Evolutionary conservation across 1,139 yeast genomes (phyloP).

Genomic region (Pichia sp.): DNA sequence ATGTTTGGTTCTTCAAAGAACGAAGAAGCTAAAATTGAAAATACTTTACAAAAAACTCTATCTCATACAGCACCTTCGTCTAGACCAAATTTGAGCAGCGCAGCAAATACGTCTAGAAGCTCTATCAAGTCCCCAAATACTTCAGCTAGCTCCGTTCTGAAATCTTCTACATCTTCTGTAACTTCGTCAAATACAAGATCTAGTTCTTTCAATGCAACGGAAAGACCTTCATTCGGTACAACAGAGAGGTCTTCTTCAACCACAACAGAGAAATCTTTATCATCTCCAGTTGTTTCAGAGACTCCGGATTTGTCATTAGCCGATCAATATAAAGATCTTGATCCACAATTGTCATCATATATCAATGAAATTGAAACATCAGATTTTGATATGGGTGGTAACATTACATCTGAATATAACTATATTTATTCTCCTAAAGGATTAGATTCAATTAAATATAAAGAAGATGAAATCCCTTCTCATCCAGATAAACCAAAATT

Average conservation of each 20-base stretch:
- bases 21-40: slow-evolving; percentile 12
- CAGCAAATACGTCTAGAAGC: neutral
- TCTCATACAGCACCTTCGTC: neutral
- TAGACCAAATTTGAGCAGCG: neutral
- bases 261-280: neutral
- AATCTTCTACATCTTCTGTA: neutral
- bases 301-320: slow-evolving; percentile 10
- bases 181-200: neutral
- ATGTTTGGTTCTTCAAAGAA: slow-evolving; percentile 32
- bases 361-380: slow-evolving; percentile 36
- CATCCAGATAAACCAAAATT: slow-evolving; percentile 41
- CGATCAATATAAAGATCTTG: slow-evolving; percentile 30
- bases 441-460: slow-evolving; percentile 25
- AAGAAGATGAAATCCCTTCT: slow-evolving; percentile 38
- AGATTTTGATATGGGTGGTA: slow-evolving; percentile 19
- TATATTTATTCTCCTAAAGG: slow-evolving; percentile 24
- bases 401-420: slow-evolving; percentile 2
- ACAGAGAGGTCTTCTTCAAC: no score
- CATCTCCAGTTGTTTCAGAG: neutral
- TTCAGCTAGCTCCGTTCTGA: neutral
- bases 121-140: neutral
- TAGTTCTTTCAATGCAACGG: neutral
- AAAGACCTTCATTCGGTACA: neutral
- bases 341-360: slow-evolving; percentile 55
- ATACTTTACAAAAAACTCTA: slow-evolving; percentile 1